These are phyloP conservation scores for Phytophthora pistaciae DNA, from an alignment of 352 stramenopile genomes.

Conservation along the genomic window DNA sequence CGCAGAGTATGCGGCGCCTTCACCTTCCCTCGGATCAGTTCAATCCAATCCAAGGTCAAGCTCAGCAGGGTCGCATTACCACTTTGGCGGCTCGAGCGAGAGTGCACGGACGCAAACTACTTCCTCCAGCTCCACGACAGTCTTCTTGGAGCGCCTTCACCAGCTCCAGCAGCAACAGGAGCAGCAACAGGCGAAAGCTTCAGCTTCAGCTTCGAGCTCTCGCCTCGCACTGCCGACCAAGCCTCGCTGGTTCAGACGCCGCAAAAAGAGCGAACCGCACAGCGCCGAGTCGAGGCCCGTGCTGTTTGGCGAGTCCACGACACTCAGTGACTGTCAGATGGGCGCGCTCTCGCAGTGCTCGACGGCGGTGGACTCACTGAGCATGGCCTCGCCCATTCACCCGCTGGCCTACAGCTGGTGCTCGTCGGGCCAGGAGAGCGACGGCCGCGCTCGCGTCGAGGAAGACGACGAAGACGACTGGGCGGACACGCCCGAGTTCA, in stretches of 20 bases:
- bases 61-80: constrained; percentile 7
- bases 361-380: constrained; percentile 20
- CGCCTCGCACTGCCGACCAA: constrained; percentile 12
- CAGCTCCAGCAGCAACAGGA: constrained; percentile 25
- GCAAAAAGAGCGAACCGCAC: constrained; percentile 30
- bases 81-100: constrained; percentile 4
- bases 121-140: background rate
- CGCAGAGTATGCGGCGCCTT: background rate
- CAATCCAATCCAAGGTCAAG: constrained; percentile 1
- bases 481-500: constrained; percentile 41
- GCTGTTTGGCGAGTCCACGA: constrained; percentile 32
- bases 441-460: constrained; percentile 32
- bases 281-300: constrained; percentile 23
- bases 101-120: background rate
- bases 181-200: background rate
- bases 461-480: constrained; percentile 44
- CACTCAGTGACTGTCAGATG: constrained; percentile 32
- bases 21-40: background rate
- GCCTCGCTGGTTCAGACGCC: constrained; percentile 34
- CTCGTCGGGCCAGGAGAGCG: constrained; percentile 31
- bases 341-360: constrained; percentile 38
- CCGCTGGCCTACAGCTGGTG: constrained; percentile 32
- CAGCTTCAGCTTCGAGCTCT: constrained; percentile 1
- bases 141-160: constrained; percentile 11
- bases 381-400: constrained; percentile 30